Percentiles rank a stretch among this genome's conserved stretches.
phyloP scores from a whole-genome alignment of 441 rosid genomes.

The Pelargonium fulgidum region DNA sequence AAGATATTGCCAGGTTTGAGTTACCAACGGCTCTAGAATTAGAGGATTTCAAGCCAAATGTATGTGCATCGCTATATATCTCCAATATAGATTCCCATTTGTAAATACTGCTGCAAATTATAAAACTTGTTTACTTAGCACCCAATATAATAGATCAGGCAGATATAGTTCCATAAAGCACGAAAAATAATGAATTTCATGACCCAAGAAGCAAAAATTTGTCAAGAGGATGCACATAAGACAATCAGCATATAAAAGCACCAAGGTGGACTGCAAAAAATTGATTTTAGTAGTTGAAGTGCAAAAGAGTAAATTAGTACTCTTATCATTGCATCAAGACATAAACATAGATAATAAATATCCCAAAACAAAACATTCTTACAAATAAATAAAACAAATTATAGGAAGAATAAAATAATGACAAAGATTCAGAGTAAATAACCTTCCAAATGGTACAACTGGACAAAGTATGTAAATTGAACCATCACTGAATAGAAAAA shows the following conservation, averaged over 20 bases:
- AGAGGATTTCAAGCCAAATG: conserved; percentile 59
- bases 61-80: conserved; percentile 74
- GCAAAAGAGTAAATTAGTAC: conserved; percentile 4
- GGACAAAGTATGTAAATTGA: conserved; percentile 84
- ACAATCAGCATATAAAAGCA: not conserved
- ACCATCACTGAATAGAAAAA: conserved; percentile 73
- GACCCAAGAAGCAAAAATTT: not conserved
- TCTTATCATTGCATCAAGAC: conserved; percentile 7
- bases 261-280: conserved; percentile 1
- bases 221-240: not conserved
- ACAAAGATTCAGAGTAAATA: conserved; percentile 10
- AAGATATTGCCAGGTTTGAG: conserved; percentile 73
- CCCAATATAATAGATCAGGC: conserved; percentile 15
- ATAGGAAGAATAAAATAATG: conserved; percentile 2
- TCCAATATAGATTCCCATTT: conserved; percentile 78
- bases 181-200: not conserved
- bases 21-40: conserved; percentile 55
- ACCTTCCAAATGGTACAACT: conserved; percentile 91
- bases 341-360: conserved; percentile 11
- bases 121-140: conserved; percentile 21
- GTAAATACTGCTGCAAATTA: conserved; percentile 46
- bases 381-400: not conserved
- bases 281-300: not conserved
- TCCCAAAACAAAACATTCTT: not conserved
- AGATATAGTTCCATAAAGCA: not conserved